Evolutionary conservation across 345 rosid genomes (phyloP), one percentile per base, ranked within the genome.

Genomic region (Mangifera indica): DNA sequence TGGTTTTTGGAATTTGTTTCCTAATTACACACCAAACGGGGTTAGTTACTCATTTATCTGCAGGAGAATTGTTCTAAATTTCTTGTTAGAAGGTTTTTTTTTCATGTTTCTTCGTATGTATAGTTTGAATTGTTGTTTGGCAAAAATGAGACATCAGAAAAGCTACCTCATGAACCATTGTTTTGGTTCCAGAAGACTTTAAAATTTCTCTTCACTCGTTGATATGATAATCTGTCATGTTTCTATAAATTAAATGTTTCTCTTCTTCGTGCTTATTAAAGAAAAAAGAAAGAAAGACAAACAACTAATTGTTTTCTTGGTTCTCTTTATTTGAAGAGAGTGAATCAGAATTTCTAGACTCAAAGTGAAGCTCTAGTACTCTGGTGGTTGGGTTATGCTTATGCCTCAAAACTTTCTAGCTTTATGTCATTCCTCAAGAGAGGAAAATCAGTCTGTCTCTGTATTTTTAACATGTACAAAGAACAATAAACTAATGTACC

Each of bases 361-460:
- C 48, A 51, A 45, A 22, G 53, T 26, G 48, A 45, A 64, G 54
- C 24, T 64, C 53, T 25, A 9, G 25, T 64, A 45, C 10, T 17
- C 17, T 12, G 67, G 67, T 13, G 5, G 68, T 29, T 45, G 34
- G n/a, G 24, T 63, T 48, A 63, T 7, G 67, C 54, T 63, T 45
- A 22, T 14, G 68, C 37, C 34, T 24, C 17, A 26, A 14, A 48
- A 46, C 10, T 51, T 24, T 14, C n/a, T 64, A 64, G 53, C 11
- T 17, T 40, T 15, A 15, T 46, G n/a, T 5, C 53, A 49, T 49
- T n/a, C 53, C 53, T 49, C 17, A 37, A 37, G 42, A 9, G 54
- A 48, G 17, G 55, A 46, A 64, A 46, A 45, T 53, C 44, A 25
- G 20, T 53, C 21, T 14, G 34, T 32, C 7, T 60, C 42, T 60